These are phyloP conservation scores for Veloboletus limbatus DNA, from an alignment of 1,284 basidiomycete genomes.

Conservation along the genomic window DNA sequence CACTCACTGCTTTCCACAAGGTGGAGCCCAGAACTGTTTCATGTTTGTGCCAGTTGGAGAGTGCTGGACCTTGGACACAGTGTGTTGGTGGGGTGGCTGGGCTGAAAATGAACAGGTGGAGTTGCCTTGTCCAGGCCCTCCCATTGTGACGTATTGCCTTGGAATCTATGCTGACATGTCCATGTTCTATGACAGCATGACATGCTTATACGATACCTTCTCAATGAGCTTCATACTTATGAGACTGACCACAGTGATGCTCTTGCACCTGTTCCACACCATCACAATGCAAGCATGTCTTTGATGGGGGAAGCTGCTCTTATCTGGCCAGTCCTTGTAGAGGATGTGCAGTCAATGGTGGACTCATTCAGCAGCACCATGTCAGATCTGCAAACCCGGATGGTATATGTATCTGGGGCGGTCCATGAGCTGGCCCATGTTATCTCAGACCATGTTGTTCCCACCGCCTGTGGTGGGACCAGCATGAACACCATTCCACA, in stretches of 20 bases:
- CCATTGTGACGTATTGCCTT: too few relatives aligned
- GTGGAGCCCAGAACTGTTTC: constrained; percentile 39
- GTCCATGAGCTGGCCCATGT: neutral
- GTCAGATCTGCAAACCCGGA: neutral
- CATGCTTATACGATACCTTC: constrained; percentile 33
- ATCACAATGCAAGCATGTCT: neutral
- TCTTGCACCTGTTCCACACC: neutral
- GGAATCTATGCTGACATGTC: constrained; percentile 9
- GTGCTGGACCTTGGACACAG: neutral
- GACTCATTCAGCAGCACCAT: neutral
- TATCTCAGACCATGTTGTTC: too few relatives aligned
- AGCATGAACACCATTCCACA: too few relatives aligned
- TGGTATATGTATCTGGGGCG: neutral
- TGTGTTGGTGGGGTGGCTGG: neutral
- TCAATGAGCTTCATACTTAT: constrained; percentile 32
- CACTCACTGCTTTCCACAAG: constrained; percentile 28
- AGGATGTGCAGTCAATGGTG: neutral
- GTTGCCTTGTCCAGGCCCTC: too few relatives aligned
- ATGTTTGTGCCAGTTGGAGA: constrained; percentile 36
- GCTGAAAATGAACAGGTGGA: neutral
- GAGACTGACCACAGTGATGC: constrained; percentile 16
- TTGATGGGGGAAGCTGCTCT: neutral
- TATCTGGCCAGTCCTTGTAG: neutral
- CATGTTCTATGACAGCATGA: constrained; percentile 20
- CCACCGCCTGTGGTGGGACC: too few relatives aligned